Percentiles rank a stretch among this genome's conserved stretches.
Conservation (phyloP, 768 basidiomycete genomes). For the Xerocomellus intermedius region DNA sequence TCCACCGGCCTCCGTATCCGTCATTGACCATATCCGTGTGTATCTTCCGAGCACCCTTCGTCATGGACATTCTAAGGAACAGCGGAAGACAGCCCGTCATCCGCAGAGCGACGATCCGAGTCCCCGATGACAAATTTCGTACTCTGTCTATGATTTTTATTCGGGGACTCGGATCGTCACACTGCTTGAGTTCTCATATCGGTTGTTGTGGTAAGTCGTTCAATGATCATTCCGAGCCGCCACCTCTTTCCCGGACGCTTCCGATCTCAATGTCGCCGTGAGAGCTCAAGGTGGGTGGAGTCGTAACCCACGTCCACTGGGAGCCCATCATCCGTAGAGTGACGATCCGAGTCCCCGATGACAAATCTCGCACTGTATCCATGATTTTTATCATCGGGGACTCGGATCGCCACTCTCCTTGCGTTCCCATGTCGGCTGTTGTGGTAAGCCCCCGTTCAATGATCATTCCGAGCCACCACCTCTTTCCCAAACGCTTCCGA, state of each 20-base stretch:
- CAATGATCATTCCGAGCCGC: neutral
- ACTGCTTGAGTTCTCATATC: neutral
- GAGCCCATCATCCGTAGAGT: neutral
- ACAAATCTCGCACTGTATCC: neutral
- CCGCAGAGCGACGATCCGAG: neutral
- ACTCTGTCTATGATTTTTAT: neutral
- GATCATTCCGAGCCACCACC: neutral
- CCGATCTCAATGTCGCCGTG: neutral
- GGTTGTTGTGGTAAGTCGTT: neutral
- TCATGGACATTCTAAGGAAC: constrained; percentile 1
- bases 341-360: no score
- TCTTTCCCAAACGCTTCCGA: neutral
- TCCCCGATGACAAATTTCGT: no score
- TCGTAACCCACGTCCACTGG: neutral
- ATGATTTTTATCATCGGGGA: neutral
- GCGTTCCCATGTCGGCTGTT: neutral
- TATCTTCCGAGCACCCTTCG: neutral
- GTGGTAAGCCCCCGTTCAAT: neutral
- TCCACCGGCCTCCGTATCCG: constrained; percentile 6
- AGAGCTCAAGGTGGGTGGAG: constrained; percentile 1
- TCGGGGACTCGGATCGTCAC: neutral
- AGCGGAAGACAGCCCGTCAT: neutral
- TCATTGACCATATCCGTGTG: constrained; percentile 2
- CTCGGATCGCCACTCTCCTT: neutral
- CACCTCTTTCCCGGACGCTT: neutral